A percentile compares a stretch with the other conserved stretches of the same genome.
These are phyloP conservation scores for Hemisphaericaspora xylanilytica DNA, from an alignment of 1,139 yeast species.

Conservation along the genomic window DNA sequence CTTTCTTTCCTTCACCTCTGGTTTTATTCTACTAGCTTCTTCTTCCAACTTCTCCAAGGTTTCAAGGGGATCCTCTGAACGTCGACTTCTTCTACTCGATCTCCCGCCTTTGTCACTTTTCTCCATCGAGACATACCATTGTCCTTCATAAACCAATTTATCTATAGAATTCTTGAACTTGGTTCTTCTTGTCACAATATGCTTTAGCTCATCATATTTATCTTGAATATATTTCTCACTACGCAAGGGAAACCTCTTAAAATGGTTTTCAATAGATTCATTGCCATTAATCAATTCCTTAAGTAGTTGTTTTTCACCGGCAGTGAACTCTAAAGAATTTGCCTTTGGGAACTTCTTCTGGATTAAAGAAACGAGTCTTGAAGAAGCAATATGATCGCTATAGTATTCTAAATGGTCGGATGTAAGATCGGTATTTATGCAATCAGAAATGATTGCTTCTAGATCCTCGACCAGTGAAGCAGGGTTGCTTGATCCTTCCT, in stretches of 20 bases:
- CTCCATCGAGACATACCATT: constrained; percentile 29
- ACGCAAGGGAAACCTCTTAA: constrained; percentile 16
- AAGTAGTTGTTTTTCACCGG: constrained; percentile 16
- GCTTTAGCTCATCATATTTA: constrained; percentile 14
- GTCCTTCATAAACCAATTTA: constrained; percentile 36
- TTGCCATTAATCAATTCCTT: constrained; percentile 9
- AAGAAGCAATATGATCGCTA: constrained; percentile 5
- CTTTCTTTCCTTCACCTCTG: background rate
- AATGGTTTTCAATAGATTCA: constrained; percentile 11
- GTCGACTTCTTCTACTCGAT: constrained; percentile 1
- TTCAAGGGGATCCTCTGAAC: too few species aligned
- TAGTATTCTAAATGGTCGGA: constrained; percentile 6
- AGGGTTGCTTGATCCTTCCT: too few species aligned
- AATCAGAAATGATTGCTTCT: background rate
- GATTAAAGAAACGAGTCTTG: background rate
- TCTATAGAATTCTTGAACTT: constrained; percentile 31
- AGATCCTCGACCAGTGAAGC: background rate
- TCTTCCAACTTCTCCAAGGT: constrained; percentile 8
- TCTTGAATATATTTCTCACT: constrained; percentile 16
- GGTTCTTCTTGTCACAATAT: constrained; percentile 17
- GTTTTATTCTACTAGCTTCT: constrained; percentile 7
- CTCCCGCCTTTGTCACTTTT: background rate
- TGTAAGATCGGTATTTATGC: constrained; percentile 15
- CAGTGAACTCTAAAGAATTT: constrained; percentile 6
- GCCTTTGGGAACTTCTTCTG: background rate